Percentiles rank a stretch among this genome's conserved stretches.
Evolutionary conservation across 2,329 filamentous ascomycete species (phyloP).

Genomic region (Raffaelea ambrosiae): DNA sequence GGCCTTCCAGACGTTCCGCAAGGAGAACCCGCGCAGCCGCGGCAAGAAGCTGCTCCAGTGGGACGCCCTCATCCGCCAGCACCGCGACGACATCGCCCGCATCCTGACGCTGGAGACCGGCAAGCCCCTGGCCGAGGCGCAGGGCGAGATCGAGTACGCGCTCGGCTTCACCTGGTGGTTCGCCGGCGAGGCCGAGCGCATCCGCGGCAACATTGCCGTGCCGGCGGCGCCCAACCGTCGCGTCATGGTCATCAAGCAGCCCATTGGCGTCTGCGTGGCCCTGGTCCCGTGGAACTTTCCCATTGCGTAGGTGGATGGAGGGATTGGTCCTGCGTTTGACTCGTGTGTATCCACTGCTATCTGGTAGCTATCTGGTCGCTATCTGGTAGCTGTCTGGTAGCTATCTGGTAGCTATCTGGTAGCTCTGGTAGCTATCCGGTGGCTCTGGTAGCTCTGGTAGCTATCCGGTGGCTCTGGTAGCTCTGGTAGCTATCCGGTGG

Average conservation of each 20-base stretch:
- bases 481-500: too few relatives aligned
- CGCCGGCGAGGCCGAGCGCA: constrained; percentile 35
- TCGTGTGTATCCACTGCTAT: too few relatives aligned
- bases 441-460: too few relatives aligned
- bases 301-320: constrained; percentile 42
- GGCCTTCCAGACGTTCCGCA: constrained; percentile 28
- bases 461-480: too few relatives aligned
- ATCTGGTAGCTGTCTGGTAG: too few relatives aligned
- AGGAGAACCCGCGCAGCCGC: constrained; percentile 23
- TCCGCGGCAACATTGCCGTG: constrained; percentile 51
- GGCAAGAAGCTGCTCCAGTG: constrained; percentile 25
- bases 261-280: constrained; percentile 58
- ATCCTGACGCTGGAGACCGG: constrained; percentile 41
- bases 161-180: constrained; percentile 47
- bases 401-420: too few relatives aligned
- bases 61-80: constrained; percentile 23
- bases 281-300: constrained; percentile 70
- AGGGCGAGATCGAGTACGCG: constrained; percentile 47
- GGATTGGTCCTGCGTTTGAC: too few relatives aligned
- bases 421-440: too few relatives aligned
- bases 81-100: constrained; percentile 27
- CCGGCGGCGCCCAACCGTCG: constrained; percentile 53
- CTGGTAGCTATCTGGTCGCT: too few relatives aligned
- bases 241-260: constrained; percentile 66
- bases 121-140: constrained; percentile 45